A percentile compares a stretch with the other conserved stretches of the same genome.
These are phyloP conservation scores for Calophaca sinica DNA, from an alignment of 306 rosid genomes.

Conservation along the genomic window DNA sequence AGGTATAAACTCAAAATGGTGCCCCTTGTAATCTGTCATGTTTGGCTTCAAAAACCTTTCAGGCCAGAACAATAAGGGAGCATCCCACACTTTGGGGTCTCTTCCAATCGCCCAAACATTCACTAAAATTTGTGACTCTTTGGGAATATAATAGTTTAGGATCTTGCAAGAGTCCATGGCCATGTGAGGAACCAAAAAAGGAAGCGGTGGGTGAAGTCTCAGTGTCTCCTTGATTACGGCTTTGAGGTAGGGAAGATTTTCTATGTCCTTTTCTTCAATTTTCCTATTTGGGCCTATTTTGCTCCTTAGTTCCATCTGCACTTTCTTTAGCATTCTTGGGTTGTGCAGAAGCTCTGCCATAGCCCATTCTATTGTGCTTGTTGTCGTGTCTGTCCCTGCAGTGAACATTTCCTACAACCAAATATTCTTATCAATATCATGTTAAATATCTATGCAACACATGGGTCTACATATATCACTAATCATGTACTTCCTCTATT, in stretches of 20 bases:
- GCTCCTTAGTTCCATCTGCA: conserved; percentile 68
- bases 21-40: conserved; percentile 69
- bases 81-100: conserved; percentile 77
- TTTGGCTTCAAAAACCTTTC: conserved; percentile 73
- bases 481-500: too few species aligned
- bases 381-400: conserved; percentile 91
- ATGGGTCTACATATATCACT: too few species aligned
- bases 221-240: conserved; percentile 88
- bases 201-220: conserved; percentile 96
- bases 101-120: conserved; percentile 96
- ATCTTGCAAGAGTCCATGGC: conserved; percentile 69
- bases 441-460: not conserved
- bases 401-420: conserved; percentile 82
- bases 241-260: conserved; percentile 71
- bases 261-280: conserved; percentile 71
- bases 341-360: conserved; percentile 85
- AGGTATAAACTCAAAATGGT: conserved; percentile 77
- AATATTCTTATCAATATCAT: not conserved
- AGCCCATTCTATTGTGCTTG: conserved; percentile 90
- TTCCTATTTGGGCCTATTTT: conserved; percentile 49
- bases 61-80: conserved; percentile 70
- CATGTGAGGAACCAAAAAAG: conserved; percentile 89
- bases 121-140: conserved; percentile 75
- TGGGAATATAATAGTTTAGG: conserved; percentile 69
- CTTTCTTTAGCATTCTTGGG: conserved; percentile 65